phyloP scores from a whole-genome alignment of 2,329 filamentous ascomycete species.

The Capronia epimyces region DNA sequence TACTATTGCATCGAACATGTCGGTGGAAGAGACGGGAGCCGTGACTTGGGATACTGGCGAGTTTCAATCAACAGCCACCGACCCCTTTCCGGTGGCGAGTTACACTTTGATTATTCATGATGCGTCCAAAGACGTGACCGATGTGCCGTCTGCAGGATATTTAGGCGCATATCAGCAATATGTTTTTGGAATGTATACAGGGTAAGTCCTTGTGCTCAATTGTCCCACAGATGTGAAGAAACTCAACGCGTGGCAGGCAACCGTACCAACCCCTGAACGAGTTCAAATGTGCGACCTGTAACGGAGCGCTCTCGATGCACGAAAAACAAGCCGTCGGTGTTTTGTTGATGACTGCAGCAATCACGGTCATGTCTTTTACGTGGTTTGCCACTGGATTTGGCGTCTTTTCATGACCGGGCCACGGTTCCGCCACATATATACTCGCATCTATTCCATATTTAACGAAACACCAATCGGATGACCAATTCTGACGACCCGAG shows the following conservation, averaged over 20 bases:
- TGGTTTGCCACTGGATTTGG: slow-evolving; percentile 45
- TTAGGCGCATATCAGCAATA: slow-evolving; percentile 49
- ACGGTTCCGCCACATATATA: background rate
- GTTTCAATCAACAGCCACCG: slow-evolving; percentile 46
- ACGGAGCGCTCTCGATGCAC: slow-evolving; percentile 46
- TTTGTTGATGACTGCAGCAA: slow-evolving; percentile 50
- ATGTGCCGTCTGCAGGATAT: slow-evolving; percentile 51
- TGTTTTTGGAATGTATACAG: slow-evolving; percentile 60
- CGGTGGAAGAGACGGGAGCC: slow-evolving; percentile 47
- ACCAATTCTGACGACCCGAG: slow-evolving; percentile 16
- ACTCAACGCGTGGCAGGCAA: slow-evolving; percentile 30
- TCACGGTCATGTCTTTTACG: slow-evolving; percentile 56
- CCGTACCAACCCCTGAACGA: slow-evolving; percentile 36
- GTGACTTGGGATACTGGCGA: slow-evolving; percentile 58
- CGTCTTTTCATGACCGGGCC: slow-evolving; percentile 23
- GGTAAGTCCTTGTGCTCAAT: slow-evolving; percentile 37
- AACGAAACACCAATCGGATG: slow-evolving; percentile 17
- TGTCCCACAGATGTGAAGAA: background rate
- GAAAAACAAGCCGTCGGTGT: slow-evolving; percentile 54
- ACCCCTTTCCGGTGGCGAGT: slow-evolving; percentile 53
- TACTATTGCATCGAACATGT: slow-evolving; percentile 57
- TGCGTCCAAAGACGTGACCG: slow-evolving; percentile 48
- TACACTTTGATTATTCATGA: slow-evolving; percentile 62
- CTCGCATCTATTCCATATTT: slow-evolving; percentile 9
- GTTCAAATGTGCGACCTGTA: slow-evolving; percentile 54